phyloP scores from a whole-genome alignment of 2,329 filamentous ascomycete species.

The Aspergillus sp. region DNA sequence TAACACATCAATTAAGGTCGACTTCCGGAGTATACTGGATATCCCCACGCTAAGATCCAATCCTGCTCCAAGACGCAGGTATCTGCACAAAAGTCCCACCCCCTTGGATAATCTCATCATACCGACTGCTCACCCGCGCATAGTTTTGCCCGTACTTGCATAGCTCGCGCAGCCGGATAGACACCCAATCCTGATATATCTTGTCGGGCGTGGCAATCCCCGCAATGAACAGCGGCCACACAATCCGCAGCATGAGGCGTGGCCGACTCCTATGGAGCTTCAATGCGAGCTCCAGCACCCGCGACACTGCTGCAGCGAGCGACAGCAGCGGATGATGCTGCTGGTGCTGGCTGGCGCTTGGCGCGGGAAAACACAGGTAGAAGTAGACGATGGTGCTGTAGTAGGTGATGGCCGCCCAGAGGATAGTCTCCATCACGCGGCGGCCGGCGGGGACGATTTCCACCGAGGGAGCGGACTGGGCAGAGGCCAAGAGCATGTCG shows the following conservation, averaged over 20 bases:
- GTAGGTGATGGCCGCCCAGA: slow-evolving; percentile 23
- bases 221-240: slow-evolving; percentile 25
- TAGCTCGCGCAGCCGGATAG: slow-evolving; percentile 23
- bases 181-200: slow-evolving; percentile 27
- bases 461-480: slow-evolving; percentile 15
- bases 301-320: slow-evolving; percentile 18
- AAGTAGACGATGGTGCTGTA: slow-evolving; percentile 22
- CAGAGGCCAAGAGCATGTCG: slow-evolving; percentile 19
- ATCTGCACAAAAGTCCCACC: slow-evolving; percentile 9
- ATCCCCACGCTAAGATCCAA: too few species aligned
- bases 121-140: slow-evolving; percentile 18
- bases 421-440: slow-evolving; percentile 23
- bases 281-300: slow-evolving; percentile 20
- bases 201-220: slow-evolving; percentile 24
- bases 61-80: background rate
- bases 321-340: slow-evolving; percentile 8
- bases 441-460: slow-evolving; percentile 17
- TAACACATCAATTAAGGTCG: background rate
- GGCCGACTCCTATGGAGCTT: slow-evolving; percentile 22
- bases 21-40: too few species aligned
- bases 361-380: slow-evolving; percentile 21
- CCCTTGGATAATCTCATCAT: slow-evolving; percentile 22
- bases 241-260: slow-evolving; percentile 22
- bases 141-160: slow-evolving; percentile 24
- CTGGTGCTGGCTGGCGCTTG: slow-evolving; percentile 1